Percentiles rank a stretch among this genome's conserved stretches.
These are phyloP conservation scores for Nicotiana undulata DNA, from an alignment of 257 asterid species.

Conservation along the genomic window DNA sequence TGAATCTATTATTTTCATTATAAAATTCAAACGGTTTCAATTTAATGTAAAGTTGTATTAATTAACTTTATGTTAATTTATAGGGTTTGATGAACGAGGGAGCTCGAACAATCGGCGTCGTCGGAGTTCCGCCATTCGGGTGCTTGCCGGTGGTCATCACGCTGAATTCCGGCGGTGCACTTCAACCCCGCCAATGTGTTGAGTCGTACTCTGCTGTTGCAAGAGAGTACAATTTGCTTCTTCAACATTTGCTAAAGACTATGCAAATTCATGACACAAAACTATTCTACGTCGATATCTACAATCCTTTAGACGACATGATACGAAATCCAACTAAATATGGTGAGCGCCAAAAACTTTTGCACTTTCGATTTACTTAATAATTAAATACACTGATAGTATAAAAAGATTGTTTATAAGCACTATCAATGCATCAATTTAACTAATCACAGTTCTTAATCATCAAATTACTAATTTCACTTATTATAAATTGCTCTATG, in stretches of 20 bases:
- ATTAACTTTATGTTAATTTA: not conserved
- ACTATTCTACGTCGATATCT: slow-evolving; percentile 35
- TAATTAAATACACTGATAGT: too few relatives aligned
- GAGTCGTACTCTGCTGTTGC: slow-evolving; percentile 32
- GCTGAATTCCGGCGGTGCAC: slow-evolving; percentile 13
- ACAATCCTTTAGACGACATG: slow-evolving; percentile 39
- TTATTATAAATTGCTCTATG: too few relatives aligned
- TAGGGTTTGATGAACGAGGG: slow-evolving; percentile 49
- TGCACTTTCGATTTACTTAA: not conserved
- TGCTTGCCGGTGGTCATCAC: slow-evolving; percentile 65
- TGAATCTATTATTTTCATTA: not conserved
- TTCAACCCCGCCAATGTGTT: slow-evolving; percentile 40
- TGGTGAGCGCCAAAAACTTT: slow-evolving; percentile 27
- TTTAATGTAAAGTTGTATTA: not conserved
- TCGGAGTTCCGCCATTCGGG: slow-evolving; percentile 71
- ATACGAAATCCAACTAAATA: slow-evolving; percentile 30
- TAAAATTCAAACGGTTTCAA: not conserved
- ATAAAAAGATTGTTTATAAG: too few relatives aligned
- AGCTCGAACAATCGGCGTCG: slow-evolving; percentile 36
- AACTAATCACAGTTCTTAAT: not conserved
- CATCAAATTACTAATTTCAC: not conserved
- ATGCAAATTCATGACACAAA: slow-evolving; percentile 4
- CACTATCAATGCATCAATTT: too few relatives aligned
- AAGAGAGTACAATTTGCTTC: slow-evolving; percentile 42
- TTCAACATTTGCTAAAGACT: slow-evolving; percentile 23